A percentile compares a stretch with the other conserved stretches of the same genome.
These are phyloP conservation scores for Seminavis robusta DNA, from an alignment of 108 stramenopile species.

Conservation along the genomic window DNA sequence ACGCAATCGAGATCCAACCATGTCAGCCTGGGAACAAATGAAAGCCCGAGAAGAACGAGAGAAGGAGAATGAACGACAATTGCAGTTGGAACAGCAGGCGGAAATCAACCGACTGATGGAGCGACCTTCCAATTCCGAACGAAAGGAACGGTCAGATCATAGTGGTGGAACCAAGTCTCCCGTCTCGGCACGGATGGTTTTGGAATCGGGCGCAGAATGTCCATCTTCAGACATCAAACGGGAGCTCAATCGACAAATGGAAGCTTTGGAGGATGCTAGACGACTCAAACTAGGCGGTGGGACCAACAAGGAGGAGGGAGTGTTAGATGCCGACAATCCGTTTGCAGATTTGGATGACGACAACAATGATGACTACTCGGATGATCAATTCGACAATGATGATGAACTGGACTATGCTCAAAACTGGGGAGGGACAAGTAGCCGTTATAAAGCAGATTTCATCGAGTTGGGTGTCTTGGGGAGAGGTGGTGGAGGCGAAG, in stretches of 20 bases:
- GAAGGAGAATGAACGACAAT: constrained; percentile 19
- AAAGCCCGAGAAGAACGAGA: constrained; percentile 44
- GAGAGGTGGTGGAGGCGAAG: constrained; percentile 81
- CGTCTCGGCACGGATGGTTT: not conserved
- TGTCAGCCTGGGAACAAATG: constrained; percentile 64
- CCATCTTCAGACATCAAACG: constrained; percentile 20
- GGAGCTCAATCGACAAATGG: constrained; percentile 30
- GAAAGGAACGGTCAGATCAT: not conserved
- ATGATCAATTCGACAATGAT: constrained; percentile 12
- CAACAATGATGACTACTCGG: constrained; percentile 13
- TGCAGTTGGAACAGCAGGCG: constrained; percentile 19
- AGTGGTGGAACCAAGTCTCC: not conserved
- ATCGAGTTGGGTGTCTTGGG: constrained; percentile 75
- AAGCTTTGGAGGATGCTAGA: constrained; percentile 28
- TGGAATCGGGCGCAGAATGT: not conserved
- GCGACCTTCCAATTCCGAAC: not conserved
- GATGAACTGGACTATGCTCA: constrained; percentile 31
- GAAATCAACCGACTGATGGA: constrained; percentile 9
- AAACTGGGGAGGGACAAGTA: constrained; percentile 9
- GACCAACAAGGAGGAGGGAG: constrained; percentile 8
- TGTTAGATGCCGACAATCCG: constrained; percentile 1
- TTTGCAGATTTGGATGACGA: constrained; percentile 10
- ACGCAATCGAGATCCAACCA: constrained; percentile 50
- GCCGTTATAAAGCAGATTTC: constrained; percentile 75
- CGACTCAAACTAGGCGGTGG: too few species aligned